phyloP scores from a whole-genome alignment of 768 basidiomycete genomes.

The Pulveroboletus sp. region DNA sequence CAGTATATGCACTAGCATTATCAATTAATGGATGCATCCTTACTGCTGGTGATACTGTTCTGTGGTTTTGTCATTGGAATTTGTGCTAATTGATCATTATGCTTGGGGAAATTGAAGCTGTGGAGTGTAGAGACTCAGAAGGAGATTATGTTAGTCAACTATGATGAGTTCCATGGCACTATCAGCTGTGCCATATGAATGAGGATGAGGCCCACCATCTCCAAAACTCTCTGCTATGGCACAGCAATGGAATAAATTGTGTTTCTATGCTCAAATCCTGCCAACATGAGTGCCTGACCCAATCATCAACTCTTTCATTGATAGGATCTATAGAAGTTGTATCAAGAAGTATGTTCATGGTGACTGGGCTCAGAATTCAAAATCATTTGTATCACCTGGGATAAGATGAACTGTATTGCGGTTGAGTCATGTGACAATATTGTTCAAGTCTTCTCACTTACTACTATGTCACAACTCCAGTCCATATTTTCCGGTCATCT shows the following conservation, averaged over 20 bases:
- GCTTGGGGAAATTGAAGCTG: no score
- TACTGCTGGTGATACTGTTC: no score
- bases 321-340: slow-evolving; percentile 5
- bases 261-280: slow-evolving; percentile 1
- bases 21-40: no score
- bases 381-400: slow-evolving; percentile 7
- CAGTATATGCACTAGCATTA: no score
- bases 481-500: neutral
- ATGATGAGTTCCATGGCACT: no score
- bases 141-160: no score
- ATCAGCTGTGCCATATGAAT: slow-evolving; percentile 4
- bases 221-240: slow-evolving; percentile 9
- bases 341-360: slow-evolving; percentile 4
- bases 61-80: no score
- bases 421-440: slow-evolving; percentile 2
- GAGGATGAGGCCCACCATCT: neutral
- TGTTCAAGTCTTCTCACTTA: neutral
- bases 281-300: no score
- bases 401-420: neutral
- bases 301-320: no score
- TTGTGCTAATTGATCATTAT: no score
- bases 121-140: slow-evolving; percentile 2
- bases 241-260: slow-evolving; percentile 3
- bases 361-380: slow-evolving; percentile 4
- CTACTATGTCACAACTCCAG: neutral